phyloP scores from a whole-genome alignment of 2,329 filamentous ascomycete genomes.

The Apiospora saccharicola region DNA sequence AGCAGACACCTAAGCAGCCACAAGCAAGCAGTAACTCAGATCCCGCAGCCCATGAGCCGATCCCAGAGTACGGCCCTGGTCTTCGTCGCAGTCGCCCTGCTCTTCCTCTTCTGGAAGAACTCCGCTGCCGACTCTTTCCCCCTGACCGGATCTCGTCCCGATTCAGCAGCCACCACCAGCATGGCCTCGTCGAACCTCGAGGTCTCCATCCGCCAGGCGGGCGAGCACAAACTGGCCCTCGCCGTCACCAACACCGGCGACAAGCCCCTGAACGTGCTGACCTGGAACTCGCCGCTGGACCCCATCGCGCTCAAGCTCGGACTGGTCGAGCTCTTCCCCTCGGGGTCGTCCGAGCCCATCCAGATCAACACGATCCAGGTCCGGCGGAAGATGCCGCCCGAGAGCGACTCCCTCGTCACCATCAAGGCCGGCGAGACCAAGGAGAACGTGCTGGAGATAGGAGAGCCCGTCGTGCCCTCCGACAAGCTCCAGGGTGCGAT shows the following conservation, averaged over 20 bases:
- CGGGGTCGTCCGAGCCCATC: slow-evolving; percentile 43
- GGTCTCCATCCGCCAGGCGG: slow-evolving; percentile 40
- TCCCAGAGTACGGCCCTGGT: slow-evolving; percentile 26
- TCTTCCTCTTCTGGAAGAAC: slow-evolving; percentile 33
- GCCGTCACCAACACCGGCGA: slow-evolving; percentile 50
- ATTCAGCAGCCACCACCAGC: slow-evolving; percentile 23
- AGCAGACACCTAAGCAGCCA: neutral
- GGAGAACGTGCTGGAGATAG: slow-evolving; percentile 47
- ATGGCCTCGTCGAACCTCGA: slow-evolving; percentile 32
- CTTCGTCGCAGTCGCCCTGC: slow-evolving; percentile 28
- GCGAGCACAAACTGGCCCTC: slow-evolving; percentile 43
- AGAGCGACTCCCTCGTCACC: slow-evolving; percentile 47
- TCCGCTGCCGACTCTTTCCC: slow-evolving; percentile 27
- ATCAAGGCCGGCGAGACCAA: slow-evolving; percentile 47
- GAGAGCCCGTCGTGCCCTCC: slow-evolving; percentile 45
- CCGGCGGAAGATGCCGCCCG: slow-evolving; percentile 51
- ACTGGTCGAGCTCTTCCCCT: slow-evolving; percentile 48
- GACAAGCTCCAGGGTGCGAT: slow-evolving; percentile 43
- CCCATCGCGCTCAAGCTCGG: slow-evolving; percentile 50
- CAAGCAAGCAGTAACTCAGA: neutral
- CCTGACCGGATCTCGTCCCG: slow-evolving; percentile 34
- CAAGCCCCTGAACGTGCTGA: slow-evolving; percentile 49
- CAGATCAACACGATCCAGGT: slow-evolving; percentile 48
- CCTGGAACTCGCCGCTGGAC: slow-evolving; percentile 56
- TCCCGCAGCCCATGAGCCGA: slow-evolving; percentile 12